Conservation (phyloP, 2,329 filamentous ascomycete species). For the Colletotrichum lini region DNA sequence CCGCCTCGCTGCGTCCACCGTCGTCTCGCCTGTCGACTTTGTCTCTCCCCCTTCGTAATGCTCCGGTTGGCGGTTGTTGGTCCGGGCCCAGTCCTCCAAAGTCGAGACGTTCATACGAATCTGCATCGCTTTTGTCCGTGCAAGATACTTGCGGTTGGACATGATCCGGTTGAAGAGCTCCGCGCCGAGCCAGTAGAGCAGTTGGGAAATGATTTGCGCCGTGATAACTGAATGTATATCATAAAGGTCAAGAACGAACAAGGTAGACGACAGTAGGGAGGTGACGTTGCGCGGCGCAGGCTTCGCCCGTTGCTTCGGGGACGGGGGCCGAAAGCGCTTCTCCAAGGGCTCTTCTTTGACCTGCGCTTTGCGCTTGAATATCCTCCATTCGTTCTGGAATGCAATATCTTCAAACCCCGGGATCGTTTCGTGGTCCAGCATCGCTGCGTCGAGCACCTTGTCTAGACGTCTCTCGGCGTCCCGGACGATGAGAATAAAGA, state of each 20-base stretch:
- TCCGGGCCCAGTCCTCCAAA: constrained; percentile 94
- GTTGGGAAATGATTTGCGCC: constrained; percentile 89
- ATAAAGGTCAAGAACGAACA: constrained; percentile 98
- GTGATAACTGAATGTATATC: constrained; percentile 98
- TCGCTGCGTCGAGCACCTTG: constrained; percentile 92
- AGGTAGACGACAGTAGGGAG: constrained; percentile 92
- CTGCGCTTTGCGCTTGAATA: constrained; percentile 92
- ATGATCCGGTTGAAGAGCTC: constrained; percentile 99
- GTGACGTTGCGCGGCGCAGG: constrained; percentile 95
- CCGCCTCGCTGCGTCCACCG: constrained; percentile 84
- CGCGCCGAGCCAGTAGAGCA: constrained; percentile 95
- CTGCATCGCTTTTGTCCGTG: constrained; percentile 98
- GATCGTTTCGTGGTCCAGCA: constrained; percentile 98
- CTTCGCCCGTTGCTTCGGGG: constrained; percentile 92
- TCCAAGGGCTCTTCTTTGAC: constrained; percentile 91
- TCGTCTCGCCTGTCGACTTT: constrained; percentile 86
- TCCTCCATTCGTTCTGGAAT: constrained; percentile 98
- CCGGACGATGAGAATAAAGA: constrained; percentile 96
- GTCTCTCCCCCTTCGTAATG: constrained; percentile 96
- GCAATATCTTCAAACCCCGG: constrained; percentile 96
- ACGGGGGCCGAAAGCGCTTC: constrained; percentile 92
- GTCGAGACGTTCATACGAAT: constrained; percentile 99
- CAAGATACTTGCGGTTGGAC: constrained; percentile 94
- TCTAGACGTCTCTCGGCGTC: constrained; percentile 97
- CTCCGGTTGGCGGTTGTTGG: constrained; percentile 94